Evolutionary conservation across 2,329 filamentous ascomycete species (phyloP), one percentile per base, ranked within the genome.

Genomic region (Colletotrichum tamarilloi): DNA sequence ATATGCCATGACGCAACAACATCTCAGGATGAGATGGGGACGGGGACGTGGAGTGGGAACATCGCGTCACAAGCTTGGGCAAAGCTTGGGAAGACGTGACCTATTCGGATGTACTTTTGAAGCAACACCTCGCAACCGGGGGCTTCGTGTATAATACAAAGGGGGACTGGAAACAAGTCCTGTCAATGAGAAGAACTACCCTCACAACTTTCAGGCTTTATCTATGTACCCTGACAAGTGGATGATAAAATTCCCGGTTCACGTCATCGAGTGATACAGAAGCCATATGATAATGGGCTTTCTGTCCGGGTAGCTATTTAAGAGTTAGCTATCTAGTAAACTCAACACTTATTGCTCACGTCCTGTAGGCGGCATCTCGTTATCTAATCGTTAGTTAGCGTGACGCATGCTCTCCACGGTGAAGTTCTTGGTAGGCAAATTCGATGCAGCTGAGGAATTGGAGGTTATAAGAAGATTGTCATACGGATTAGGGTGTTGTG

Each of bases 91-190:
- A 5, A 28, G 22, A 46, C 24, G 32, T n/a, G 24, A 19, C 16
- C 22, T 24, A 24, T 56, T 30, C 19, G 52, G 16, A 46, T 57
- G 62, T 65, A 28, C 38, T 49, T 57, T 30, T 57, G 62, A 65
- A 65, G 62, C 62, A 57, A n/a, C 11, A 30, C 22, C 62, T 52
- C 24, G 35, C 5, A 38, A 30, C 19, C 52, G 52, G 62, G 52
- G 4, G 52, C 62, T 65, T 65, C 62, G 62, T 65, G 62, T 65
- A 65, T 46, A 57, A 57, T 65, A 65, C 28, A n/a, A n/a, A 19
- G 52, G 35, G 53, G 62, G 52, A 28, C 35, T 35, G 9, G 7
- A 28, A 38, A 1, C 26, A 46, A 53, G 52, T 46, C 35, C 52
- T 57, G 22, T 57, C 52, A 57, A 65, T 42, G 22, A 57, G 56